Evolutionary conservation across 352 stramenopile species (phyloP).

Genomic region (Phytophthora hybrid): DNA sequence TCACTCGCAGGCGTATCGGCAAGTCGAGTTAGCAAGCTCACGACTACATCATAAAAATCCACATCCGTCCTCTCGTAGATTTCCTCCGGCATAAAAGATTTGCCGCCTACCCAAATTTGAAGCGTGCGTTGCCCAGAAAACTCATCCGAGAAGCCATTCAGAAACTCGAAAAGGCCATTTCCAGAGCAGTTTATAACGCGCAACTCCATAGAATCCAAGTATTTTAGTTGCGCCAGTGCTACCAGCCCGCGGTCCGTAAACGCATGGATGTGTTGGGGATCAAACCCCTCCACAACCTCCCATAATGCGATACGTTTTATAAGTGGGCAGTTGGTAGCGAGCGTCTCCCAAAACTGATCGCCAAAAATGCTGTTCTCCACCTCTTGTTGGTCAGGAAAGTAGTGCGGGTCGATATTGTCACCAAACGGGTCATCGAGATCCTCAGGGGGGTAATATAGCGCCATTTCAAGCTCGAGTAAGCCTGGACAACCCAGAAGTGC

Average conservation of each 20-base stretch:
- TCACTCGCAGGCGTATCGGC: conserved; percentile 4
- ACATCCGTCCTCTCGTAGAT: conserved; percentile 7
- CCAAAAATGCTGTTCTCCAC: conserved; percentile 40
- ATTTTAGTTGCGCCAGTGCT: conserved; percentile 37
- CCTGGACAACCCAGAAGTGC: conserved; percentile 41
- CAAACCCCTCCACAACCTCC: conserved; percentile 41
- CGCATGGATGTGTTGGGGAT: conserved; percentile 32
- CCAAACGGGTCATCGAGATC: conserved; percentile 30
- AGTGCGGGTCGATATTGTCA: conserved; percentile 11
- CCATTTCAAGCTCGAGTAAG: conserved; percentile 38
- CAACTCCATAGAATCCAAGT: conserved; percentile 43
- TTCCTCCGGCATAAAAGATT: not conserved
- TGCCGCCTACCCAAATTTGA: conserved; percentile 42
- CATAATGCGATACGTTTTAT: conserved; percentile 36
- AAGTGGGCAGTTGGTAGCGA: conserved; percentile 27
- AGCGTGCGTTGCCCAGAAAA: conserved; percentile 45
- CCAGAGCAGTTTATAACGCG: conserved; percentile 47
- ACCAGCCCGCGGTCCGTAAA: conserved; percentile 43
- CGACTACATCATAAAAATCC: conserved; percentile 44
- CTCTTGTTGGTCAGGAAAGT: conserved; percentile 29
- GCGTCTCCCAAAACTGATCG: conserved; percentile 43
- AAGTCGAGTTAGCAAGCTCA: conserved; percentile 34
- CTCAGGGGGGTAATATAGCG: conserved; percentile 43
- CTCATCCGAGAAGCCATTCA: conserved; percentile 40
- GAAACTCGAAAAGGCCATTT: conserved; percentile 45